Evolutionary conservation across 805 yeast genomes (phyloP).

Genomic region (Candida railenensis): DNA sequence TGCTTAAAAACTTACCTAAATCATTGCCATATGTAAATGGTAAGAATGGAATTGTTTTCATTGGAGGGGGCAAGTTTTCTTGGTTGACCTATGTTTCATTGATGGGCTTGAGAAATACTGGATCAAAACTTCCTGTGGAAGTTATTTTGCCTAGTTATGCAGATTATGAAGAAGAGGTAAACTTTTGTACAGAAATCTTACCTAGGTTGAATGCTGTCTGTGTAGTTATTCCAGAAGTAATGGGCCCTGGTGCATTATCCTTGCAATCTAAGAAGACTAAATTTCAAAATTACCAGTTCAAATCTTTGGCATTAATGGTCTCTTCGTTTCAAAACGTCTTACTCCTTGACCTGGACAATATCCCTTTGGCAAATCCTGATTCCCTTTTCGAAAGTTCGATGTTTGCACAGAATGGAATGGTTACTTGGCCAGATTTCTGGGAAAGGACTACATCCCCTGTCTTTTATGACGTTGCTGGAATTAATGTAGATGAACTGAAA

Average conservation of each 20-base stretch:
- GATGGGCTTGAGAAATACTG: constrained; percentile 40
- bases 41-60: constrained; percentile 25
- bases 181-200: constrained; percentile 38
- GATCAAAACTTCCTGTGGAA: constrained; percentile 45
- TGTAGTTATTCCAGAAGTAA: constrained; percentile 33
- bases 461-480: constrained; percentile 18
- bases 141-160: constrained; percentile 37
- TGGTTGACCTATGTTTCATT: constrained; percentile 41
- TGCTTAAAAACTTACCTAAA: constrained; percentile 1
- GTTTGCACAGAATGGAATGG: constrained; percentile 12
- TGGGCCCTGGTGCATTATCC: constrained; percentile 19
- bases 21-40: constrained; percentile 7
- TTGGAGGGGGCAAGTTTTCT: constrained; percentile 45
- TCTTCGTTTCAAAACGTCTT: constrained; percentile 47
- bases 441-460: constrained; percentile 20
- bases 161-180: constrained; percentile 34
- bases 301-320: constrained; percentile 43
- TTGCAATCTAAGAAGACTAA: constrained; percentile 11
- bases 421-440: constrained; percentile 25
- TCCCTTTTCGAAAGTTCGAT: constrained; percentile 20
- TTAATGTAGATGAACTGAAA: constrained; percentile 11
- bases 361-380: constrained; percentile 44
- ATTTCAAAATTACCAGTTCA: constrained; percentile 36
- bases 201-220: constrained; percentile 45
- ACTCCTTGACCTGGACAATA: constrained; percentile 48